Evolutionary conservation across 345 rosid genomes (phyloP).

Genomic region (Hibiscus tridactylites): DNA sequence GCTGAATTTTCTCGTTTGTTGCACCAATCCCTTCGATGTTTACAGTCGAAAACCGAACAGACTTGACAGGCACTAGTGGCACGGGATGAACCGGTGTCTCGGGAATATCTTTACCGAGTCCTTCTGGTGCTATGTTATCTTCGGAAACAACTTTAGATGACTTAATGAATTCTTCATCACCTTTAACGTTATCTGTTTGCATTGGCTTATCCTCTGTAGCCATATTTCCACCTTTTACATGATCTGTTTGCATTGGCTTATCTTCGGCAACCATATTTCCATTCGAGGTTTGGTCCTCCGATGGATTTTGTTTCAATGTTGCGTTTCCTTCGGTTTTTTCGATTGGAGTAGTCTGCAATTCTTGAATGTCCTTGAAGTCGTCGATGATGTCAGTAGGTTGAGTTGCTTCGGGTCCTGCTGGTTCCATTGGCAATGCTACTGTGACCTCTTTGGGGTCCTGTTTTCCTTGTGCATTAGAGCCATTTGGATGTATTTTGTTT

Average conservation of each 20-base stretch:
- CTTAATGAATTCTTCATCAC: slow-evolving; percentile 22
- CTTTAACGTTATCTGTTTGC: slow-evolving; percentile 10
- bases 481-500: slow-evolving; percentile 20
- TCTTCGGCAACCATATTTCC: not conserved
- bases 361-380: slow-evolving; percentile 62
- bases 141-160: slow-evolving; percentile 23
- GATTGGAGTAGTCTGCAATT: slow-evolving; percentile 29
- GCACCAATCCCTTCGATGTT: slow-evolving; percentile 20
- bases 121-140: slow-evolving; percentile 18
- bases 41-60: slow-evolving; percentile 26
- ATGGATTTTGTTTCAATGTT: slow-evolving; percentile 10
- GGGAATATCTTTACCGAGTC: slow-evolving; percentile 15
- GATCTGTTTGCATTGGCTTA: slow-evolving; percentile 13
- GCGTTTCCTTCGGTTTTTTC: slow-evolving; percentile 28
- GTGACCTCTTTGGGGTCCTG: slow-evolving; percentile 27
- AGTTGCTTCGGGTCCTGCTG: slow-evolving; percentile 18
- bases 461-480: slow-evolving; percentile 31
- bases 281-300: slow-evolving; percentile 17
- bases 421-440: slow-evolving; percentile 16
- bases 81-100: slow-evolving; percentile 24
- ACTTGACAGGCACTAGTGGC: slow-evolving; percentile 29
- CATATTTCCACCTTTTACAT: slow-evolving; percentile 12
- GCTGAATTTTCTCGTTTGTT: slow-evolving; percentile 16
- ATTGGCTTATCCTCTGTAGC: slow-evolving; percentile 5
- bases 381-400: slow-evolving; percentile 23